Conservation (phyloP, 352 stramenopile species). For the Phytophthora podocarpi region DNA sequence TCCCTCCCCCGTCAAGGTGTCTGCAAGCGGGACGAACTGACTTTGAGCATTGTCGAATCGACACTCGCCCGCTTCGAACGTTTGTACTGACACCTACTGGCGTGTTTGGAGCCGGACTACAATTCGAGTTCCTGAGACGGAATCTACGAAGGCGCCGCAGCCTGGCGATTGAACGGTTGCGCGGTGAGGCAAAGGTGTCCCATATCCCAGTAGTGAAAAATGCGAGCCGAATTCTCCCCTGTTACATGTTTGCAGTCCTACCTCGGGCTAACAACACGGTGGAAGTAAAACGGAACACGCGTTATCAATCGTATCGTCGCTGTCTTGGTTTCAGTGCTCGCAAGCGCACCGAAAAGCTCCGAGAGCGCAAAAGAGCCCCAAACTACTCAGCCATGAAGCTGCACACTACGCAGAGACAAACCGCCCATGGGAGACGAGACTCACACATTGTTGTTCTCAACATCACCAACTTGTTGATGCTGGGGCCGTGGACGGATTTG, state of each 20-base stretch:
- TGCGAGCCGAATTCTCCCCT: neutral
- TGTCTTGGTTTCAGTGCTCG: constrained; percentile 26
- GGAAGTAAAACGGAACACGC: constrained; percentile 21
- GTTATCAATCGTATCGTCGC: constrained; percentile 1
- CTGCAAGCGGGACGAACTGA: constrained; percentile 1
- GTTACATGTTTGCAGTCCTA: constrained; percentile 12
- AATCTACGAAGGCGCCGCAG: neutral
- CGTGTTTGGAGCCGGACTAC: constrained; percentile 3
- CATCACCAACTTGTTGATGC: constrained; percentile 8
- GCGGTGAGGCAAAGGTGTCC: neutral
- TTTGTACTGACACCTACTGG: neutral
- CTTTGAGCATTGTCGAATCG: constrained; percentile 24
- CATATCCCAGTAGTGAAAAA: neutral
- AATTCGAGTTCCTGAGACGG: constrained; percentile 2
- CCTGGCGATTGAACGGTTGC: constrained; percentile 18
- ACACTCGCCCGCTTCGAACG: constrained; percentile 14
- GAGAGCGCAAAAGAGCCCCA: neutral
- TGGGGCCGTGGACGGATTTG: neutral
- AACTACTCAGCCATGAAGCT: neutral
- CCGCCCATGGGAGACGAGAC: constrained; percentile 22
- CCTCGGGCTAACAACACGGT: constrained; percentile 1
- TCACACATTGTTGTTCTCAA: too few species aligned
- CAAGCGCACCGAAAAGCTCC: constrained; percentile 23
- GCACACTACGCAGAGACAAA: constrained; percentile 14
- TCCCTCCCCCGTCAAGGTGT: neutral